Percentiles rank a stretch among this genome's conserved stretches.
Evolutionary conservation across 208 protist species (phyloP).

Genomic region (Acanthamoeba triangularis): DNA sequence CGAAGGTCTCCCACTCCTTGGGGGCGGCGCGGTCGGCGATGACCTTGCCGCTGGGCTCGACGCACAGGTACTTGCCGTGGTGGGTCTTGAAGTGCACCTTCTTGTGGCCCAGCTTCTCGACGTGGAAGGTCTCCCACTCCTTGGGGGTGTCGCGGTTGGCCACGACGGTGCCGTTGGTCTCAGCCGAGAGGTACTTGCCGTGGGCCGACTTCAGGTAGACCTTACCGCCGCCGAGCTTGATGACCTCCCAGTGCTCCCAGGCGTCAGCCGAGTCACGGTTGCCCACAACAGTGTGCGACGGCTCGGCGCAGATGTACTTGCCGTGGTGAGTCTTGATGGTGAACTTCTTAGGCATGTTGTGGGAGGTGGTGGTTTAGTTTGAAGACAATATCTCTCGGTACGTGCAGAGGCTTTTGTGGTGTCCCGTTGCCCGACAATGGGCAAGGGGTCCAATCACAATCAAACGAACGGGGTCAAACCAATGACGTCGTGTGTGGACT

Average conservation of each 20-base stretch:
- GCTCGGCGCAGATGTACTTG: constrained; percentile 64
- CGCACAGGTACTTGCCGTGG: constrained; percentile 72
- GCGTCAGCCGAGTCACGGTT: not conserved
- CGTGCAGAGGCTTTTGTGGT: not conserved
- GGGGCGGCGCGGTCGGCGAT: constrained; percentile 33
- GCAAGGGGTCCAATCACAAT: not conserved
- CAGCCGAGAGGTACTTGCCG: constrained; percentile 62
- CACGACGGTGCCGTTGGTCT: constrained; percentile 60
- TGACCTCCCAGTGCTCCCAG: constrained; percentile 52
- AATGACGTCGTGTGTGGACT: not conserved
- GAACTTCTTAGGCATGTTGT: constrained; percentile 43
- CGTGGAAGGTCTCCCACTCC: constrained; percentile 67
- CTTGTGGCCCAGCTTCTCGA: constrained; percentile 6
- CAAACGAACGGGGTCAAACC: not conserved
- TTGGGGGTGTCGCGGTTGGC: constrained; percentile 69
- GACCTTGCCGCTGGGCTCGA: constrained; percentile 66
- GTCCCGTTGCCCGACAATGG: not conserved
- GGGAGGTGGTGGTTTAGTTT: not conserved
- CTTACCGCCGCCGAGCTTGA: constrained; percentile 39
- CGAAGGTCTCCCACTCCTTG: constrained; percentile 73
- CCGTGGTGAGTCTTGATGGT: constrained; percentile 64
- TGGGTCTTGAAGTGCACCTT: constrained; percentile 68
- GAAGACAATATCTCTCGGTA: not conserved
- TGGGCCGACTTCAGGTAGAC: constrained; percentile 59
- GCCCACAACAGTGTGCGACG: constrained; percentile 6